Percentiles rank a stretch among this genome's conserved stretches.
Evolutionary conservation across 2,329 filamentous ascomycete genomes (phyloP).

Genomic region (Pyricularia pennisetigena): DNA sequence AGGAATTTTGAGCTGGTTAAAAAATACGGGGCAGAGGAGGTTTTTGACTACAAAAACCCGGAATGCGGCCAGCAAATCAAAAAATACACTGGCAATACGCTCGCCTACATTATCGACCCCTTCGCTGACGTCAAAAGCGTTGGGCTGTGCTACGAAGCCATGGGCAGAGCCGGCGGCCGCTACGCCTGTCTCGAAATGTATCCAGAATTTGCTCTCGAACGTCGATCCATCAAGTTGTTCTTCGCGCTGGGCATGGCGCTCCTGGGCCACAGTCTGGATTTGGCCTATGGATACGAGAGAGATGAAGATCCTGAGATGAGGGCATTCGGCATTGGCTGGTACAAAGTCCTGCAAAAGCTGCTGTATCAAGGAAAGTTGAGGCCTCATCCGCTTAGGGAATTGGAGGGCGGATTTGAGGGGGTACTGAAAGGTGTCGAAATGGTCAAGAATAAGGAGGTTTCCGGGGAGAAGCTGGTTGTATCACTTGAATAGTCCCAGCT

Average conservation of each 20-base stretch:
- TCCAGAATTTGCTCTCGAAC: constrained; percentile 5
- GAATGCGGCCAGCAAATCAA: constrained; percentile 27
- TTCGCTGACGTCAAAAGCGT: constrained; percentile 28
- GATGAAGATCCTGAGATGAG: not conserved
- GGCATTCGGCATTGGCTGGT: not conserved
- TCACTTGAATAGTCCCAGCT: not conserved
- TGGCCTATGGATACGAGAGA: not conserved
- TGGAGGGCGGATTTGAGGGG: not conserved
- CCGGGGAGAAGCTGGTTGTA: not conserved
- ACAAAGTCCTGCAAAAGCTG: not conserved
- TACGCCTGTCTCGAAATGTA: constrained; percentile 11
- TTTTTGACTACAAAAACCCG: constrained; percentile 30
- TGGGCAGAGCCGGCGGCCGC: constrained; percentile 16
- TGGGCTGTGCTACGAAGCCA: constrained; percentile 27
- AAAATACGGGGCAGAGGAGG: constrained; percentile 32
- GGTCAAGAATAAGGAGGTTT: not conserved
- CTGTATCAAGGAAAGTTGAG: not conserved
- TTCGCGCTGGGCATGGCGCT: constrained; percentile 1
- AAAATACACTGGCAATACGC: constrained; percentile 28
- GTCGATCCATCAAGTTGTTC: constrained; percentile 4
- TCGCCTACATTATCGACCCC: constrained; percentile 37
- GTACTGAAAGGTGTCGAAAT: not conserved
- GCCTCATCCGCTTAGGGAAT: not conserved
- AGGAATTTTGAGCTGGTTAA: constrained; percentile 37
- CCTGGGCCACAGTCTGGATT: not conserved